phyloP scores from a whole-genome alignment of 305 asterid genomes.

The Caryopteris hybrid region DNA sequence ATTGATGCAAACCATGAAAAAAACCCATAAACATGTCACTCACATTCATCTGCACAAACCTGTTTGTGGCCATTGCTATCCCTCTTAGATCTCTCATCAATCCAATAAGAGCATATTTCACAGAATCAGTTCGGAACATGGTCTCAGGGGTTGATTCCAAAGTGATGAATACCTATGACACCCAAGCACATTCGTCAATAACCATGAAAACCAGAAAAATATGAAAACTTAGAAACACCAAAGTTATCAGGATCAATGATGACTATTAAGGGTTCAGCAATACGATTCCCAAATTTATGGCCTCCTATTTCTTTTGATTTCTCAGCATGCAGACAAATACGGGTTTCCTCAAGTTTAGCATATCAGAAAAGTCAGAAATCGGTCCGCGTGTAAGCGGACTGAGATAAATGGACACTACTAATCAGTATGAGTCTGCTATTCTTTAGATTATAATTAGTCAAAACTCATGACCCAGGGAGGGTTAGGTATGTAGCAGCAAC shows the following conservation, averaged over 20 bases:
- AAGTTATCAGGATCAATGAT: background rate
- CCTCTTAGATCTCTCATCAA: slow-evolving; percentile 99
- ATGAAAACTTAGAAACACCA: slow-evolving; percentile 1
- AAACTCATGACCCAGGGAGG: slow-evolving; percentile 10
- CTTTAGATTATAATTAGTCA: background rate
- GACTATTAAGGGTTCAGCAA: background rate
- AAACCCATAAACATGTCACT: slow-evolving; percentile 7
- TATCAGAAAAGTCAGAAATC: background rate
- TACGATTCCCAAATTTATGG: background rate
- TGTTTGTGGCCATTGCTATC: slow-evolving; percentile 88
- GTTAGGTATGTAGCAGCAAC: background rate
- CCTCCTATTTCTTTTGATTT: background rate
- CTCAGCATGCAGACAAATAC: background rate
- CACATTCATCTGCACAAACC: slow-evolving; percentile 40
- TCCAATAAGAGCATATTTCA: slow-evolving; percentile 85
- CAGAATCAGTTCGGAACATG: slow-evolving; percentile 79
- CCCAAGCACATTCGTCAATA: slow-evolving; percentile 19
- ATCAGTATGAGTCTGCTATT: background rate
- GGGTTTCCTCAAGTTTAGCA: slow-evolving; percentile 2
- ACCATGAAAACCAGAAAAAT: background rate
- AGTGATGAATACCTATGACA: slow-evolving; percentile 58
- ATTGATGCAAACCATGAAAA: slow-evolving; percentile 13
- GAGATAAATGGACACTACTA: background rate
- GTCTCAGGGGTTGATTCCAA: slow-evolving; percentile 77
- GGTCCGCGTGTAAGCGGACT: background rate